Base-by-base conservation (phyloP, 345 rosid genomes). In the Salix arbutifolia region DNA sequence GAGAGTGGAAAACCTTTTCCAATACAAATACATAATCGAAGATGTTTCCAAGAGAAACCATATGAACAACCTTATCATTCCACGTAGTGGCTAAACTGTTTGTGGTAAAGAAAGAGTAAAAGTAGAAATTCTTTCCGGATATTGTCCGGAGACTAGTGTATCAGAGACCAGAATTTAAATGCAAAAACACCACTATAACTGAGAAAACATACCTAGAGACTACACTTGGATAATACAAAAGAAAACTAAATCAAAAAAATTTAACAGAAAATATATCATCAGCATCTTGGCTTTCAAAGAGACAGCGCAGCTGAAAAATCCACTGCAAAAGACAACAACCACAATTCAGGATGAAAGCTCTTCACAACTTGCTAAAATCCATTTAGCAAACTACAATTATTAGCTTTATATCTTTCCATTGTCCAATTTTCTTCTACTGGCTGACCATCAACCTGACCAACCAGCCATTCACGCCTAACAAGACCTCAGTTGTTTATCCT, bases 241-340 rank as follows among this genome's bases (percentile, higher is more conserved):
- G 9, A 37, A n/a, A 40, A 23, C 61, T 40, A 58, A 40, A 56
- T 26, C 16, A 44, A 19, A 44, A 19, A 37, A 61, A 3, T 31
- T 42, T 26, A 8, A 68, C 23, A 5, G 16, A 14, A 13, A 33
- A 13, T n/a, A 48, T 52, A 16, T 9, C 5, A 62, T 60, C 66
- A 17, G n/a, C 37, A n/a, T 12, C 64, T 26, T 44, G 33, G 58
- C 35, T 44, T 25, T 13, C 30, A n/a, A 9, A 40, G 56, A 11
- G 2, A 50, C n/a, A 35, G 69, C 40, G 42, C 65, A 30, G 26
- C 76, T 69, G 31, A 73, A 75, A 65, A 60, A 76, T n/a, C 46
- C 33, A n/a, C 77, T 79, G 83, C 79, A 76, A 46, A 70, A 30
- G 62, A 71, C 28, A 67, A 81, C 17, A 69, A 17, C 38, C 38